These are phyloP conservation scores for Anisodus acutangulus DNA, from an alignment of 257 asterid genomes.

Conservation along the genomic window DNA sequence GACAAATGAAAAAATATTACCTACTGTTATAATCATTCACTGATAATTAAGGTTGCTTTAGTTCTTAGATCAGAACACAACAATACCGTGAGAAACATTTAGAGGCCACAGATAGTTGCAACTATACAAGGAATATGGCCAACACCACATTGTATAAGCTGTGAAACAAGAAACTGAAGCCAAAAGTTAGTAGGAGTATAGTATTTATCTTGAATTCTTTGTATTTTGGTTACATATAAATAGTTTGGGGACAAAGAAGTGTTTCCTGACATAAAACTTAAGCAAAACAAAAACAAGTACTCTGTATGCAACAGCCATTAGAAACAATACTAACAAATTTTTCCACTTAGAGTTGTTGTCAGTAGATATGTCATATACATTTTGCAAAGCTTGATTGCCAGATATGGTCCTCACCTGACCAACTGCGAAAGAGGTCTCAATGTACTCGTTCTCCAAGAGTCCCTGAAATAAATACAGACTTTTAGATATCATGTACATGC, in stretches of 20 bases:
- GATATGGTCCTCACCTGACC: slow-evolving; percentile 88
- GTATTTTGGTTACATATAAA: slow-evolving; percentile 51
- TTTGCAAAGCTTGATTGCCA: slow-evolving; percentile 83
- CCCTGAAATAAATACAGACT: slow-evolving; percentile 59
- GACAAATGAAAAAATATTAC: too few relatives aligned
- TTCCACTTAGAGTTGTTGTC: slow-evolving; percentile 74
- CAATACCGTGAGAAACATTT: neutral
- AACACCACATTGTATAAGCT: slow-evolving; percentile 11
- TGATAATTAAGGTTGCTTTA: neutral
- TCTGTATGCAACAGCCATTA: slow-evolving; percentile 80
- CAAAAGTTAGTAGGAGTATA: slow-evolving; percentile 22
- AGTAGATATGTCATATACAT: slow-evolving; percentile 66
- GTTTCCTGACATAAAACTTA: slow-evolving; percentile 59
- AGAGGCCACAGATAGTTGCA: neutral
- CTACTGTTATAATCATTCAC: neutral
- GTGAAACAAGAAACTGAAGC: slow-evolving; percentile 15
- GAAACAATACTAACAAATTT: slow-evolving; percentile 66
- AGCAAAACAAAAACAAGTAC: slow-evolving; percentile 62
- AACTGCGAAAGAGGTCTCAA: slow-evolving; percentile 72
- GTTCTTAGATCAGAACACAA: neutral
- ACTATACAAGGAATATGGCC: neutral
- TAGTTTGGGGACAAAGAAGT: slow-evolving; percentile 43
- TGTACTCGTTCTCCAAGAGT: slow-evolving; percentile 87
- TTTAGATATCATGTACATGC: neutral
- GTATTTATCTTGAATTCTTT: slow-evolving; percentile 50